Base-by-base conservation (phyloP, 108 stramenopile species). In the Tribonema minus region DNA sequence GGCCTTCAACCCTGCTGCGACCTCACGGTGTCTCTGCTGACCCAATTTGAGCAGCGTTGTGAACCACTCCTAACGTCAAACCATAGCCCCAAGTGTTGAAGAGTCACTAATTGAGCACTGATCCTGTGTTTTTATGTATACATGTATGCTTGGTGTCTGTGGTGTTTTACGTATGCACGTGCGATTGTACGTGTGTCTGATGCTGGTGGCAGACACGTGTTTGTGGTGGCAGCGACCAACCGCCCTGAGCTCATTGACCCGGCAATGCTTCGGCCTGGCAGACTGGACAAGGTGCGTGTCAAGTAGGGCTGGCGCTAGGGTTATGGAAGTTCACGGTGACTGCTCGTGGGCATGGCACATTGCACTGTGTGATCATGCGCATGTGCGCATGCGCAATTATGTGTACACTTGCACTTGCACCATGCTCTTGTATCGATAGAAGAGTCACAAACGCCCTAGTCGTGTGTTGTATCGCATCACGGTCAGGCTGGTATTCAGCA, bases 241-340 rank as follows among this genome's bases (percentile, higher is more conserved):
- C 71, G 88, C 20, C 82, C 82, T 3, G 88, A 87, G 61, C 86
- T 89, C 20, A 88, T 89, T 65, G 89, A 88, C 64, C 84, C 82
- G 20, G 88, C 88, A 46, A 89, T 88, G 84, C 88, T 87, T 1
- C 66, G 88, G 0, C 88, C 88, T 1, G 88, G 89, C 6, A 84
- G 88, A 25, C 85, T 88, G 23, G 88, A 87, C 64, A 85, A 85
- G 62, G 46, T 54, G 20, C 20, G 46, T 54, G 20, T 54, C 9
- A 54, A 54, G n/a, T n/a, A n/a, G n/a, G n/a, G n/a, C n/a, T n/a
- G n/a, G n/a, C n/a, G n/a, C n/a, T 35, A 61, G 72, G 0, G 38
- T 73, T 31, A 32, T 73, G 37, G 62, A 73, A 20, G 72, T 73
- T 39, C 72, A 15, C 20, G 5, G 15, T 46, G 20, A 23, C 46